Evolutionary conservation across 768 basidiomycete species (phyloP).

Genomic region (Boletus rubropictus): DNA sequence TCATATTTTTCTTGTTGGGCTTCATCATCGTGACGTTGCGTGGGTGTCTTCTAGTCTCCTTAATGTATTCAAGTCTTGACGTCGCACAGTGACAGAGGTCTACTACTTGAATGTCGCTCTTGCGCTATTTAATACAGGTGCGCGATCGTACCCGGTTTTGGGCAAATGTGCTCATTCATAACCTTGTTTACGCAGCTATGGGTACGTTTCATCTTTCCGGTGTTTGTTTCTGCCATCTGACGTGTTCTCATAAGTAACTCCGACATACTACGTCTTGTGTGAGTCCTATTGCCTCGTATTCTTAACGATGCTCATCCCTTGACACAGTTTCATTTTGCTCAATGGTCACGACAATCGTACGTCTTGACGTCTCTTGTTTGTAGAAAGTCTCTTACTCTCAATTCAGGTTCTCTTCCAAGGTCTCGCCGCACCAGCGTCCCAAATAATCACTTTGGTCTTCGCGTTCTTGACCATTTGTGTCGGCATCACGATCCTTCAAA

Average conservation of each 20-base stretch:
- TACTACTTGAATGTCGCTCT: conserved; percentile 95
- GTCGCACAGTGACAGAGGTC: conserved; percentile 69
- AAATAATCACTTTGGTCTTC: conserved; percentile 88
- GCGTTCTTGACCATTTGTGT: conserved; percentile 88
- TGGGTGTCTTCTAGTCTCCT: conserved; percentile 31
- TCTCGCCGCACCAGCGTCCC: conserved; percentile 63
- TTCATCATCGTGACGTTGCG: conserved; percentile 82
- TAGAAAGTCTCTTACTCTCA: conserved; percentile 1
- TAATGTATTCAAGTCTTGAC: conserved; percentile 3
- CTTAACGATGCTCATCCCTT: not conserved
- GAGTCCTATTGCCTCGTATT: conserved; percentile 24
- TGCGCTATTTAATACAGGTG: conserved; percentile 89
- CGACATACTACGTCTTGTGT: conserved; percentile 86
- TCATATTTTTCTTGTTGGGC: conserved; percentile 79
- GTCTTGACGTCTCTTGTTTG: conserved; percentile 20
- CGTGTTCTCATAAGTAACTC: conserved; percentile 52
- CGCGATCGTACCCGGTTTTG: conserved; percentile 19
- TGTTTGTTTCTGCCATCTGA: conserved; percentile 9
- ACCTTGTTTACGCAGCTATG: conserved; percentile 45
- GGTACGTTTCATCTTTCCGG: conserved; percentile 36
- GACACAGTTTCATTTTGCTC: conserved; percentile 68
- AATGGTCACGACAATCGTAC: conserved; percentile 75
- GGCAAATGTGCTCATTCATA: conserved; percentile 1
- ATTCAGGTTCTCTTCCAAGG: conserved; percentile 83
- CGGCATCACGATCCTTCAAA: conserved; percentile 92